phyloP scores from a whole-genome alignment of 1,284 basidiomycete genomes.

The Malassezia vespertilionis region DNA sequence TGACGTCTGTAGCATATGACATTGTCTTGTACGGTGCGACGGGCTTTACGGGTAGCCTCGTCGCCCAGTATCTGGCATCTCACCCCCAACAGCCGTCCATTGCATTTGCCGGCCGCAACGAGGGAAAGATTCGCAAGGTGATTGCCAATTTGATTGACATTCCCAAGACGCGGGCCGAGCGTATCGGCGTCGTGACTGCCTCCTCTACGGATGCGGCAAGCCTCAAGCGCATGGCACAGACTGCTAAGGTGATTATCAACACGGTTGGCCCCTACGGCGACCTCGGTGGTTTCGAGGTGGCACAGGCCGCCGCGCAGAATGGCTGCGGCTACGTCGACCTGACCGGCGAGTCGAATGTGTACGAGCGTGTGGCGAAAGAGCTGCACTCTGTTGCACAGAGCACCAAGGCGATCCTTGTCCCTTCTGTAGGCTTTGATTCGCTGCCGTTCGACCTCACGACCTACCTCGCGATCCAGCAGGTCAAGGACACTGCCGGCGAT shows the following conservation, averaged over 20 bases:
- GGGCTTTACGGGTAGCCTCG: constrained; percentile 35
- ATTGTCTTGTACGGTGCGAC: constrained; percentile 37
- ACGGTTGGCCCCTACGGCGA: constrained; percentile 31
- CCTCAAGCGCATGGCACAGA: constrained; percentile 20
- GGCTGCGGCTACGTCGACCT: constrained; percentile 61
- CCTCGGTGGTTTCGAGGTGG: constrained; percentile 27
- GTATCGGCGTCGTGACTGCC: constrained; percentile 26
- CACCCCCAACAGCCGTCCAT: constrained; percentile 24
- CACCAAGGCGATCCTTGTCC: constrained; percentile 60
- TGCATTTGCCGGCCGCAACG: constrained; percentile 36
- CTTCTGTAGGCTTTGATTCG: constrained; percentile 62
- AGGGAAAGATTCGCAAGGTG: constrained; percentile 21
- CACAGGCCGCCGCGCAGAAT: constrained; percentile 53
- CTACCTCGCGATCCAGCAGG: constrained; percentile 54
- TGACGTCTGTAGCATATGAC: constrained; percentile 24
- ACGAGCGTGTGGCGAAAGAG: constrained; percentile 53
- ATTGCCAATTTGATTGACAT: constrained; percentile 16
- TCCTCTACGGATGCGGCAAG: constrained; percentile 20
- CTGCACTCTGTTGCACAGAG: constrained; percentile 61
- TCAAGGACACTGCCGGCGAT: constrained; percentile 50
- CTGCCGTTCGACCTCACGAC: constrained; percentile 54
- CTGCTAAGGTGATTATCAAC: constrained; percentile 27
- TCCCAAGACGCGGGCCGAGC: constrained; percentile 11
- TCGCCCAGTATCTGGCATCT: constrained; percentile 25
- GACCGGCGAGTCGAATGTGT: constrained; percentile 51